A percentile compares a stretch with the other conserved stretches of the same genome.
These are phyloP conservation scores for Scedosporium dehoogii DNA, from an alignment of 2,329 filamentous ascomycete genomes.

Conservation along the genomic window DNA sequence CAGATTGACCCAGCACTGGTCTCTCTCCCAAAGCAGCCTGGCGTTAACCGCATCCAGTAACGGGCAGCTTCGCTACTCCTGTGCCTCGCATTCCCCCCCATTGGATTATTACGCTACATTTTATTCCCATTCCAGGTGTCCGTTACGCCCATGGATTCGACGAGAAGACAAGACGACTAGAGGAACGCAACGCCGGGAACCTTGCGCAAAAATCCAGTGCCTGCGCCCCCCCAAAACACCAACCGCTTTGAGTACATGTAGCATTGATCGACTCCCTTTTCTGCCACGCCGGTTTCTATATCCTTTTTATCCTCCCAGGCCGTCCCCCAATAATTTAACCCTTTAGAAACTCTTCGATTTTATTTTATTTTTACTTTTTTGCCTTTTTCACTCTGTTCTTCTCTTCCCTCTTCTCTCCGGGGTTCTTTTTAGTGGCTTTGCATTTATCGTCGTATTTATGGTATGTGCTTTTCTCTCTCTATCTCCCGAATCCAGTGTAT, in stretches of 20 bases:
- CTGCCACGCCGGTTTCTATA: not conserved
- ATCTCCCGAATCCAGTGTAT: not conserved
- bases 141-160: no score
- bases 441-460: not conserved
- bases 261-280: not conserved
- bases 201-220: not conserved
- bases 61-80: not conserved
- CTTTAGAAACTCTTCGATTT: not conserved
- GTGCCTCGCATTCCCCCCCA: not conserved
- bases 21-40: not conserved
- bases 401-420: not conserved
- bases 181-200: no score
- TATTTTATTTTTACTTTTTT: not conserved
- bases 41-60: not conserved
- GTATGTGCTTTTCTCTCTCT: not conserved
- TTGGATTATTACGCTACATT: not conserved
- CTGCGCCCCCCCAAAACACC: not conserved
- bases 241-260: not conserved
- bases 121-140: no score
- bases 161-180: no score
- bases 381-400: no score
- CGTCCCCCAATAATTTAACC: not conserved
- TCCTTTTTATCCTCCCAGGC: not conserved
- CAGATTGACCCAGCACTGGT: no score
- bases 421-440: not conserved